phyloP scores from a whole-genome alignment of 2,329 filamentous ascomycete genomes.

The Talaromyces sp. region DNA sequence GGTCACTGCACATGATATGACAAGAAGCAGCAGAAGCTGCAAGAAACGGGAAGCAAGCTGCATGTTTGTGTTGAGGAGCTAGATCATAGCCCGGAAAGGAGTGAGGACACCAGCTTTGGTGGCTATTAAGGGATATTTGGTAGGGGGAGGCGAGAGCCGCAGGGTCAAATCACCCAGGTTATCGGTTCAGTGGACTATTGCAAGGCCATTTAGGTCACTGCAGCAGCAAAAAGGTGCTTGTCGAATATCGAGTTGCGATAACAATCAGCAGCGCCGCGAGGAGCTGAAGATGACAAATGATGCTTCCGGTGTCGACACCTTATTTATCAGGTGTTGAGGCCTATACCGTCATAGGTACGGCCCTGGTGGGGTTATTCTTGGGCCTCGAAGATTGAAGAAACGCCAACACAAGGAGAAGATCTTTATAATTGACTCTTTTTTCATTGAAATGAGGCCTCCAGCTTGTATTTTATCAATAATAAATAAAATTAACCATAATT shows the following conservation, averaged over 20 bases:
- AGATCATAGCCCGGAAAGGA: constrained; percentile 20
- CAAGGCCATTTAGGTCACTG: too few species aligned
- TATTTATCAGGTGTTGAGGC: constrained; percentile 4
- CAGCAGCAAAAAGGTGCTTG: too few species aligned
- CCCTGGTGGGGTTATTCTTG: too few species aligned
- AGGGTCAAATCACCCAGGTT: neutral
- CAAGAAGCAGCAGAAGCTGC: constrained; percentile 28
- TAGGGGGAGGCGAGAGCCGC: neutral
- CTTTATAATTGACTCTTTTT: too few species aligned
- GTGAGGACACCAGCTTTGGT: constrained; percentile 5
- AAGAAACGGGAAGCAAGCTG: constrained; percentile 27
- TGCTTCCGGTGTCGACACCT: constrained; percentile 9
- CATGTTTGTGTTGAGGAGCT: constrained; percentile 27
- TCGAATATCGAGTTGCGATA: too few species aligned
- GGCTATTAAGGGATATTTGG: neutral
- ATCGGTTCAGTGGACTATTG: neutral
- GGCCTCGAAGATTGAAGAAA: too few species aligned
- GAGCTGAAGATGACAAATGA: constrained; percentile 5
- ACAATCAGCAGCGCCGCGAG: too few species aligned
- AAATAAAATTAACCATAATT: neutral
- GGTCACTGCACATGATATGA: constrained; percentile 22
- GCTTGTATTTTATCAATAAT: neutral
- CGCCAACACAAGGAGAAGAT: neutral
- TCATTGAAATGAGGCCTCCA: neutral
- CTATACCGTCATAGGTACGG: too few species aligned